A percentile compares a stretch with the other conserved stretches of the same genome.
Evolutionary conservation across 352 stramenopile species (phyloP).

Genomic region (Phytopythium cucurbitacearum): DNA sequence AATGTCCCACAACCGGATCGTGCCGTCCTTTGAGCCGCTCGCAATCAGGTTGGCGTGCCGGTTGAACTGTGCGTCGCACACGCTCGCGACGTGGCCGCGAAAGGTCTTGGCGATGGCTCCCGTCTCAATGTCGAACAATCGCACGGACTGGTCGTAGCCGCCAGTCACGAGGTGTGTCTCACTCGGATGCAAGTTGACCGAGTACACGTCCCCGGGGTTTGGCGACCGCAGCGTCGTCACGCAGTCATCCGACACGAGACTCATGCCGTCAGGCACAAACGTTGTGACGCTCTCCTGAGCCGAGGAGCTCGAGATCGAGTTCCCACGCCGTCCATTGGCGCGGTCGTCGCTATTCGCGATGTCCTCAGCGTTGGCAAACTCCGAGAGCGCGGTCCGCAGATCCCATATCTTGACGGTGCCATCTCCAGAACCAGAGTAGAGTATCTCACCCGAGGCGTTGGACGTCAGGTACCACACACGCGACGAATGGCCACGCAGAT

Average conservation of each 20-base stretch:
- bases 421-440: constrained; percentile 80
- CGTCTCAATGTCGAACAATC: constrained; percentile 80
- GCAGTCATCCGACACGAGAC: constrained; percentile 39
- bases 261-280: constrained; percentile 28
- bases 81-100: constrained; percentile 68
- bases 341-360: constrained; percentile 27
- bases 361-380: constrained; percentile 29
- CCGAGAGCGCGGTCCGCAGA: constrained; percentile 50
- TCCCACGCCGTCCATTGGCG: constrained; percentile 25
- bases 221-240: constrained; percentile 38
- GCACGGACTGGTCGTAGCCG: constrained; percentile 86
- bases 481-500: constrained; percentile 74
- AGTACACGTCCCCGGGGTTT: constrained; percentile 74
- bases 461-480: constrained; percentile 81
- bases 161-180: constrained; percentile 86
- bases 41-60: constrained; percentile 83
- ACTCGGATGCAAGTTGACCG: constrained; percentile 78
- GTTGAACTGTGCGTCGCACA: constrained; percentile 88
- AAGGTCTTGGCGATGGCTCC: constrained; percentile 74
- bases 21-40: constrained; percentile 83
- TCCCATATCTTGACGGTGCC: constrained; percentile 86
- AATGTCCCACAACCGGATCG: constrained; percentile 86
- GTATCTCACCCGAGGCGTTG: constrained; percentile 53
- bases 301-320: constrained; percentile 25
- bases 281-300: constrained; percentile 10